A percentile compares a stretch with the other conserved stretches of the same genome.
Evolutionary conservation across 73 alveolate species (phyloP).

Genomic region (Stentor roeselii): DNA sequence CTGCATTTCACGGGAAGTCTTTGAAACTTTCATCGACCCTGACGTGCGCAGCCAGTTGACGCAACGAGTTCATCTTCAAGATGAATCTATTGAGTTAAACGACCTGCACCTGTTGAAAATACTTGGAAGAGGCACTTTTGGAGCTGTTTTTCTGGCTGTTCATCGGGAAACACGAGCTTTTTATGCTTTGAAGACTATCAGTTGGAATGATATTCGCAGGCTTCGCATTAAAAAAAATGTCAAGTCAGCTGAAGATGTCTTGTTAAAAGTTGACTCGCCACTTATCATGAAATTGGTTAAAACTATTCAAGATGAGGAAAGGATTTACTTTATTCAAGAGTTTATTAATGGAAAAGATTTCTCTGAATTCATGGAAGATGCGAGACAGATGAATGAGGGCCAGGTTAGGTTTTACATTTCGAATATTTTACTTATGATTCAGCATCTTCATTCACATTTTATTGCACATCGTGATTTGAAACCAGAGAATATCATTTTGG

Average conservation of each 20-base stretch:
- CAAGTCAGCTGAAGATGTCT: neutral
- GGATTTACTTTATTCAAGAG: slow-evolving; percentile 84
- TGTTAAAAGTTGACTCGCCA: slow-evolving; percentile 54
- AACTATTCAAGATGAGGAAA: slow-evolving; percentile 89
- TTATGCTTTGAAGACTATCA: neutral
- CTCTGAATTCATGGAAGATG: slow-evolving; percentile 75
- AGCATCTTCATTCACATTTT: slow-evolving; percentile 67
- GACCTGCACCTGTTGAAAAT: neutral
- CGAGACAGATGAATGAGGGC: slow-evolving; percentile 61
- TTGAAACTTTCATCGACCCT: neutral
- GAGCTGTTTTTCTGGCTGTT: neutral
- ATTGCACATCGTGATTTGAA: slow-evolving; percentile 78
- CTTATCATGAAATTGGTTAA: slow-evolving; percentile 87
- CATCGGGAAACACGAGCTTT: neutral
- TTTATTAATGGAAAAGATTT: slow-evolving; percentile 96
- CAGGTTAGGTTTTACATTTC: slow-evolving; percentile 67
- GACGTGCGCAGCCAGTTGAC: neutral
- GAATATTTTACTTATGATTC: slow-evolving; percentile 63
- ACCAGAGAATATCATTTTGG: slow-evolving; percentile 53
- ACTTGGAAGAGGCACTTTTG: neutral
- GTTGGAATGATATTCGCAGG: neutral
- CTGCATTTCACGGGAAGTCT: neutral
- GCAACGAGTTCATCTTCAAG: neutral
- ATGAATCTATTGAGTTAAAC: neutral
- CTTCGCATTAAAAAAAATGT: neutral